Base-by-base conservation (phyloP, 257 asterid species). In the Paulownia fortunei region DNA sequence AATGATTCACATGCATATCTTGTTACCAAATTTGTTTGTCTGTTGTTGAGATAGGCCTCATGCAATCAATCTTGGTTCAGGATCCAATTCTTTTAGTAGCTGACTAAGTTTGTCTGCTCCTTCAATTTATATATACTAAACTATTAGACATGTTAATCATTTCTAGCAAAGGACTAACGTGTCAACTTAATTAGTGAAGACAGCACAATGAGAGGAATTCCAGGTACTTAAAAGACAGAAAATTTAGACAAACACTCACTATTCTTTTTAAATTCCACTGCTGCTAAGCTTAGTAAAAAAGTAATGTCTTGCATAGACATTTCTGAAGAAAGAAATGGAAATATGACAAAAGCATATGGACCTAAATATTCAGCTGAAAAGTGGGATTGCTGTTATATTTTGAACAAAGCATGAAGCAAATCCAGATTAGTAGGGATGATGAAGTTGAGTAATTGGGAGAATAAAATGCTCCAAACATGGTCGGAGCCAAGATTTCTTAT, bases 21-120 rank as follows among this genome's bases (percentile, higher is more conserved):
- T 80, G 55, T 44, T 82, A 26, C 76, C 34, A 6, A 55, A 23
- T 81, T 21, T 61, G 68, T 79, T 64, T 80, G 42, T 49, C 32
- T 69, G 64, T 42, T 72, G 26, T 26, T 72, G 59, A 59, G 74
- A 59, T 49, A 32, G 68, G 42, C 15, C 24, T 74, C 16, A 12
- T 34, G 62, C 19, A 21, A n/a, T 23, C 37, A 44, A 13, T 79
- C 26, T 13, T 73, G 80, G 61, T 72, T 59, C 60, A 71, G 42
- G 19, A 46, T 66, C 55, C 24, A 81, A 39, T 59, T 59, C 37
- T 66, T 69, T 52, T 64, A 60, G 44, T 62, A 52, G 61, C 69
- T 41, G 23, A 52, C 19, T 46, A 64, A 32, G 7, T 23, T 54
- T 15, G 13, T 10, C 18, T 68, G 27, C 24, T 34, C 26, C 36